A percentile compares a stretch with the other conserved stretches of the same genome.
These are phyloP conservation scores for Aechmea fasciata DNA, from an alignment of 176 grass and related monocot genomes.

Conservation along the genomic window DNA sequence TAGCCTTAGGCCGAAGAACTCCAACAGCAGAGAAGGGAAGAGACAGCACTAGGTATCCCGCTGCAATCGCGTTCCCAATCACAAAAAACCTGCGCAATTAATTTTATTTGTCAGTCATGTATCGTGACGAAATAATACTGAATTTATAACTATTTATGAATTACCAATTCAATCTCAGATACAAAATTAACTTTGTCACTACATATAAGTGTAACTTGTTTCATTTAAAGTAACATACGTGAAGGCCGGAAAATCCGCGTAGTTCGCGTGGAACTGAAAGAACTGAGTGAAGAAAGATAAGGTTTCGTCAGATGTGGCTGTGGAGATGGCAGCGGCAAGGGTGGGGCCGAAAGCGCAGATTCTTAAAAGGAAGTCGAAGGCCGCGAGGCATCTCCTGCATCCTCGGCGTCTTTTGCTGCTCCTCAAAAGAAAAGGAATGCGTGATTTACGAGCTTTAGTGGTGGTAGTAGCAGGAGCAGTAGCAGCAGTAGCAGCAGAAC, in stretches of 20 bases:
- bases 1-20: conserved; percentile 33
- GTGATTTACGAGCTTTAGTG: conserved; percentile 7
- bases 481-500: conserved; percentile 5
- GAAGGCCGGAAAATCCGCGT: conserved; percentile 68
- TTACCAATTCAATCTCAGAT: not conserved
- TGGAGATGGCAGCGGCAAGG: conserved; percentile 62
- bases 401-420: conserved; percentile 11
- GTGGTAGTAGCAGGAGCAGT: not conserved
- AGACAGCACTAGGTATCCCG: conserved; percentile 69
- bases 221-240: conserved; percentile 21
- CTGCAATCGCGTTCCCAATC: conserved; percentile 43
- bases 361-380: conserved; percentile 65
- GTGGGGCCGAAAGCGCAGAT: conserved; percentile 44
- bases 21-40: conserved; percentile 53
- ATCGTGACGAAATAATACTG: not conserved
- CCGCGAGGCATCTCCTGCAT: conserved; percentile 37
- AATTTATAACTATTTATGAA: not conserved
- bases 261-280: conserved; percentile 75
- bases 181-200: not conserved
- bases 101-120: too few relatives aligned
- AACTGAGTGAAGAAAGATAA: conserved; percentile 72
- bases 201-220: not conserved
- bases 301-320: conserved; percentile 51
- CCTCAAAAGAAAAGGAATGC: conserved; percentile 23
- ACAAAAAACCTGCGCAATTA: conserved; percentile 53